These are phyloP conservation scores for Fusarium graminum DNA, from an alignment of 2,329 filamentous ascomycete species.

Conservation along the genomic window DNA sequence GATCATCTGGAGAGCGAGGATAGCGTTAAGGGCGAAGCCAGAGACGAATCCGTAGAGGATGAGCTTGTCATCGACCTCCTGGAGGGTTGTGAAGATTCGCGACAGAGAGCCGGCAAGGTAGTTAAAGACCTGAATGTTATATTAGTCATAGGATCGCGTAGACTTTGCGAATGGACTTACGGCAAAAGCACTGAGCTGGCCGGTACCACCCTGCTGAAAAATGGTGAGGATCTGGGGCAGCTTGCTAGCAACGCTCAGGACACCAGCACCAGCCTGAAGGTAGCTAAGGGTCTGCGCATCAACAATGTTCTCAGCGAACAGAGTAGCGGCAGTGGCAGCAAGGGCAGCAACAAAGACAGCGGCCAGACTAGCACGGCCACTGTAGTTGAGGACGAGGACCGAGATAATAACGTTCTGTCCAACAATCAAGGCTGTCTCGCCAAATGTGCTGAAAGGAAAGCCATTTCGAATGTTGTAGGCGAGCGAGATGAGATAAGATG, in stretches of 20 bases:
- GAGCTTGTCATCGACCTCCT: slow-evolving; percentile 96
- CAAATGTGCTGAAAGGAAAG: slow-evolving; percentile 96
- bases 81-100: slow-evolving; percentile 96
- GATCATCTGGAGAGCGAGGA: slow-evolving; percentile 90
- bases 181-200: slow-evolving; percentile 95
- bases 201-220: slow-evolving; percentile 86
- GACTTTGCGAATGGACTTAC: slow-evolving; percentile 66
- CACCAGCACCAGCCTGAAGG: slow-evolving; percentile 86
- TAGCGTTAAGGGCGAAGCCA: slow-evolving; percentile 88
- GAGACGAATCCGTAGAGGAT: slow-evolving; percentile 96
- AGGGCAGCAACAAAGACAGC: slow-evolving; percentile 84
- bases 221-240: slow-evolving; percentile 92
- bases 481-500: slow-evolving; percentile 86
- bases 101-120: slow-evolving; percentile 93
- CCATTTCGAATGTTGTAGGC: slow-evolving; percentile 92
- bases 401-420: slow-evolving; percentile 93
- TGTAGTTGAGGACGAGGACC: slow-evolving; percentile 87
- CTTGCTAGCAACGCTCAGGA: slow-evolving; percentile 89
- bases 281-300: slow-evolving; percentile 76
- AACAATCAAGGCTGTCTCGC: slow-evolving; percentile 92
- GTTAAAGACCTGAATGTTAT: slow-evolving; percentile 84
- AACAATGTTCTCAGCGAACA: slow-evolving; percentile 77
- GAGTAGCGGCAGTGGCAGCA: slow-evolving; percentile 74
- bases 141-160: background rate
- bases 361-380: slow-evolving; percentile 74